Evolutionary conservation across 371 early-diverging fungal species (phyloP).

Genomic region (Rhizopus arrhizus): DNA sequence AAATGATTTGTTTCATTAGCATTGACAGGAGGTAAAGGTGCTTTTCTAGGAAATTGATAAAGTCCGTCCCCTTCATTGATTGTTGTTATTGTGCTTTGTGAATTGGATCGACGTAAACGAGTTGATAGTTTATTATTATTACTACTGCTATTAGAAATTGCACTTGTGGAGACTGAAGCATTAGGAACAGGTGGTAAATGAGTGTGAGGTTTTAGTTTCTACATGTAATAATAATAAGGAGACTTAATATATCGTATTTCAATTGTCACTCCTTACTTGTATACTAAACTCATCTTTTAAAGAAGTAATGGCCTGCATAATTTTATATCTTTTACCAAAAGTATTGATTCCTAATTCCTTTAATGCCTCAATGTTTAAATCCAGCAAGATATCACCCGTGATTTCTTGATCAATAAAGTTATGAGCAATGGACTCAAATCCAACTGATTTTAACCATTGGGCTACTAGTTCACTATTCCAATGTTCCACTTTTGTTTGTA

Average conservation of each 20-base stretch:
- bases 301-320: slow-evolving; percentile 67
- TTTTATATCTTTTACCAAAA: slow-evolving; percentile 71
- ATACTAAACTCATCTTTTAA: slow-evolving; percentile 41
- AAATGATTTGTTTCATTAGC: slow-evolving; percentile 8
- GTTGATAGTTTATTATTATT: slow-evolving; percentile 11
- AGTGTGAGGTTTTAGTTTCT: slow-evolving; percentile 4
- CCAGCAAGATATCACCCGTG: slow-evolving; percentile 69
- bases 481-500: slow-evolving; percentile 32
- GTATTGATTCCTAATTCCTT: slow-evolving; percentile 72
- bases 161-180: slow-evolving; percentile 28
- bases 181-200: slow-evolving; percentile 19
- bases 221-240: background rate
- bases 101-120: slow-evolving; percentile 22
- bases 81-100: slow-evolving; percentile 12
- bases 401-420: slow-evolving; percentile 74
- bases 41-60: slow-evolving; percentile 50
- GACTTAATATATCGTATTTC: no score
- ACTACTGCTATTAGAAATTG: slow-evolving; percentile 11
- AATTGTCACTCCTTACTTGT: background rate
- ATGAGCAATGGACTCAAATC: slow-evolving; percentile 56
- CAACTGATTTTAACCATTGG: slow-evolving; percentile 51
- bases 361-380: slow-evolving; percentile 62
- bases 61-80: slow-evolving; percentile 21
- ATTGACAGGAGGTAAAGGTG: slow-evolving; percentile 42
- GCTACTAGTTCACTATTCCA: slow-evolving; percentile 51